These are phyloP conservation scores for Rhizopus sp. DNA, from an alignment of 371 early-diverging fungal genomes.

Conservation along the genomic window DNA sequence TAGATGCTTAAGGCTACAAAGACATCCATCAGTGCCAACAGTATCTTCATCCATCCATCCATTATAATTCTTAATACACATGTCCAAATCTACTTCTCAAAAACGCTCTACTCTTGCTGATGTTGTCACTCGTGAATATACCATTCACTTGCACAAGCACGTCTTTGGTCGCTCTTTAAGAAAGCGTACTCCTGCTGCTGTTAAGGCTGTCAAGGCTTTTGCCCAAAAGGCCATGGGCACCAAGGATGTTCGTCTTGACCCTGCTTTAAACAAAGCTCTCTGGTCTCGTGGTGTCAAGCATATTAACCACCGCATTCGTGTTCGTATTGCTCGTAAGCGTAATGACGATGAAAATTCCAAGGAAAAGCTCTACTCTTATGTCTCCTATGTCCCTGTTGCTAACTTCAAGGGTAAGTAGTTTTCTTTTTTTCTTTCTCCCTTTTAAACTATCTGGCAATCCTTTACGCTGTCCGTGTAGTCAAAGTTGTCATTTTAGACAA, in stretches of 20 bases:
- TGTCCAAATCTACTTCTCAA: conserved; percentile 56
- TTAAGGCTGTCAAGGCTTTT: conserved; percentile 89
- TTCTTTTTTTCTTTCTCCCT: conserved; percentile 3
- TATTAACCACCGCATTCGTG: conserved; percentile 91
- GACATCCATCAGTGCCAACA: no score
- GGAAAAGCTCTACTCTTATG: conserved; percentile 94
- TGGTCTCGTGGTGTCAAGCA: conserved; percentile 92
- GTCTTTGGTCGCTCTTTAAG: conserved; percentile 87
- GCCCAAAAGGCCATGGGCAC: conserved; percentile 91
- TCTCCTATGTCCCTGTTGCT: conserved; percentile 81
- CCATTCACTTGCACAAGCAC: conserved; percentile 93
- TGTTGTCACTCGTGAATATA: conserved; percentile 91
- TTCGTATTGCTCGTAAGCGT: conserved; percentile 89
- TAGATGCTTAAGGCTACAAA: no score
- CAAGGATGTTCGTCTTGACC: conserved; percentile 80
- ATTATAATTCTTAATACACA: conserved; percentile 10
- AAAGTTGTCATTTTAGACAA: conserved; percentile 8
- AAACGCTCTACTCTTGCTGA: conserved; percentile 68
- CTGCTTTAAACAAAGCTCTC: conserved; percentile 77
- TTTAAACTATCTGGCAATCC: conserved; percentile 8
- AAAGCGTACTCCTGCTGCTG: conserved; percentile 93
- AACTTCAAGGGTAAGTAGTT: conserved; percentile 76
- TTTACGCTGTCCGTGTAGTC: conserved; percentile 16
- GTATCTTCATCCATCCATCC: conserved; percentile 21
- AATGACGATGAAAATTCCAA: conserved; percentile 93